A percentile compares a stretch with the other conserved stretches of the same genome.
These are phyloP conservation scores for Pelargonium myrrhifolium DNA, from an alignment of 441 rosid genomes.

Conservation along the genomic window DNA sequence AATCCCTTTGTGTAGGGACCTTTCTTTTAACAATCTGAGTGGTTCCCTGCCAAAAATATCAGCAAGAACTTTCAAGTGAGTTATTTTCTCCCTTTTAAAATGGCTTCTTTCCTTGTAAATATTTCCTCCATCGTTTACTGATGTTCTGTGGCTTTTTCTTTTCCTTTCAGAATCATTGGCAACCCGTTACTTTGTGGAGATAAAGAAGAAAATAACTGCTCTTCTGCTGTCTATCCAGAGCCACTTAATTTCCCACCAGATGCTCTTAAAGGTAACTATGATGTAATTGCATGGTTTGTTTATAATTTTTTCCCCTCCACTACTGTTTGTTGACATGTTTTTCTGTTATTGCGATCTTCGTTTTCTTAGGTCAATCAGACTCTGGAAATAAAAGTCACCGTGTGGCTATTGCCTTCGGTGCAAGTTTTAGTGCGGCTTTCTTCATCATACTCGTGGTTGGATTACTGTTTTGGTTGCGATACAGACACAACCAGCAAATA, in stretches of 20 bases:
- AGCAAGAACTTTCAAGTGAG: conserved; percentile 82
- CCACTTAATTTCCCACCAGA: conserved; percentile 41
- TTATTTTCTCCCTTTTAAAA: conserved; percentile 2
- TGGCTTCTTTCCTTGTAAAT: not conserved
- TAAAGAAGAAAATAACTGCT: not conserved
- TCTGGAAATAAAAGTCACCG: conserved; percentile 48
- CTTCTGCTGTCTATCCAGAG: conserved; percentile 11
- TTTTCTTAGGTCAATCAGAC: conserved; percentile 3
- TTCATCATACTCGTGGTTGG: conserved; percentile 61
- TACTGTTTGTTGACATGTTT: not conserved
- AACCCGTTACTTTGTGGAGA: conserved; percentile 64
- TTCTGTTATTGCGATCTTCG: not conserved
- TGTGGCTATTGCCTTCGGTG: conserved; percentile 67
- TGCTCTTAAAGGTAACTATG: not conserved
- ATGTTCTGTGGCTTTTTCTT: not conserved
- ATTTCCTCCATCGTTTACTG: not conserved
- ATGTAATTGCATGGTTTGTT: not conserved
- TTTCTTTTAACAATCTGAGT: conserved; percentile 85
- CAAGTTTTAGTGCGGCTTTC: conserved; percentile 57
- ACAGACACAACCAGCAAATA: conserved; percentile 51
- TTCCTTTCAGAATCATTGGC: conserved; percentile 60
- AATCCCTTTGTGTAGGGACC: conserved; percentile 40
- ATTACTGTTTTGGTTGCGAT: conserved; percentile 72
- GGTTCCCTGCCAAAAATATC: conserved; percentile 76
- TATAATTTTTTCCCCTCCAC: not conserved